Evolutionary conservation across 2,329 filamentous ascomycete genomes (phyloP), one percentile per base, ranked within the genome.

Genomic region (Tolypocladium inflatum): DNA sequence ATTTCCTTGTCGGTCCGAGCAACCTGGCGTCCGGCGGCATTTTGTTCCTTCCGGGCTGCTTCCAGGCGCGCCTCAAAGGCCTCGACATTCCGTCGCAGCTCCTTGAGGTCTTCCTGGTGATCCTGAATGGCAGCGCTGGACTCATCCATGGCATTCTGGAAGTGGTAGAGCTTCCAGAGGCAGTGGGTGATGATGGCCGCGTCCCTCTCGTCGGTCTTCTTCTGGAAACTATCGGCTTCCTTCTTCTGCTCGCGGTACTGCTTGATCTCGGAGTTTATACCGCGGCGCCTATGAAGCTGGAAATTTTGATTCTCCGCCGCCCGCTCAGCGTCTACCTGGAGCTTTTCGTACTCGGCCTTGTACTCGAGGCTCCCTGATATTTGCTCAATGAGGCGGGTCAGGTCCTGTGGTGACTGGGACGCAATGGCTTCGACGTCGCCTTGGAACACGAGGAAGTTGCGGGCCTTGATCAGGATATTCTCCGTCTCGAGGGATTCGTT

Each of bases 361-460:
- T 92, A 90, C 67, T 99, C 94, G 55, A 97, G 75, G 72, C 92
- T 97, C 52, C 94, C 94, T 1, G 93, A 97, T 61, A 99, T 97
- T 73, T 97, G 94, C 75, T 99, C 94, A 58, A 99, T 96, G 55
- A 99, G 78, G 55, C 90, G 84, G 0, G 94, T 99, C 43, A 99
- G 82, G 67, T 97, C 94, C 65, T 91, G 92, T 0, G 94, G 91
- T 1, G 91, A 95, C 71, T 97, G 94, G 9, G 91, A 91, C 2
- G 94, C 95, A 68, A 99, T 97, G 30, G 91, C 90, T 73, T 99
- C 94, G 21, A 99, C 93, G 70, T 99, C 94, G 63, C 94, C 95
- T 73, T 99, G 94, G 71, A 99, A 99, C 41, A 99, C 94, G 6
- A 99, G 82, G 71, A 99, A 99, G 70, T 99, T 99, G 63, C 94